Evolutionary conservation across 495 filamentous ascomycete species (phyloP).

Genomic region (Opeltia flavorubescens): DNA sequence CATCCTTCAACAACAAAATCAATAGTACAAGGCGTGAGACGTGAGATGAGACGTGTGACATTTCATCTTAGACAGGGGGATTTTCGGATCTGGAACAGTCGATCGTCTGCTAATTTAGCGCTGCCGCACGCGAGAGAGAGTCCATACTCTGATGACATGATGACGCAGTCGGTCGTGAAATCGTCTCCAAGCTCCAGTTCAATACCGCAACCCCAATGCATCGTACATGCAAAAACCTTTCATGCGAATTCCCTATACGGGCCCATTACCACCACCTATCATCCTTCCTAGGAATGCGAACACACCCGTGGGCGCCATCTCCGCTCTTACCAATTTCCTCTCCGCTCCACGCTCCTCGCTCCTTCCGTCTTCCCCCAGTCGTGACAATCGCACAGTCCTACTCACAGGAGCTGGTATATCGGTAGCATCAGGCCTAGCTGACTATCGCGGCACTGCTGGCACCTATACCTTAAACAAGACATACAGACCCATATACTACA

Average conservation of each 20-base stretch:
- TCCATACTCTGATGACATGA: background rate
- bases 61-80: no score
- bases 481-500: slow-evolving; percentile 84
- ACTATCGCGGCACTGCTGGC: slow-evolving; percentile 80
- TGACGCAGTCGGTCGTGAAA: background rate
- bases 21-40: background rate
- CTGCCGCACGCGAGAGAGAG: background rate
- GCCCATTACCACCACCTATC: slow-evolving; percentile 61
- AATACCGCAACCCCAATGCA: background rate
- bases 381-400: slow-evolving; percentile 49
- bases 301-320: slow-evolving; percentile 57
- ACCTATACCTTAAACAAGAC: slow-evolving; percentile 83
- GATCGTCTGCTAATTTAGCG: background rate
- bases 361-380: slow-evolving; percentile 31
- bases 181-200: background rate
- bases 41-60: no score
- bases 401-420: slow-evolving; percentile 89
- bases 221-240: slow-evolving; percentile 48
- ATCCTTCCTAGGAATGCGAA: slow-evolving; percentile 58
- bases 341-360: slow-evolving; percentile 35
- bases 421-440: slow-evolving; percentile 81
- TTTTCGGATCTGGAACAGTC: no score
- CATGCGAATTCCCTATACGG: slow-evolving; percentile 85
- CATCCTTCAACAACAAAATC: no score
- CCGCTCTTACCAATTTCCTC: slow-evolving; percentile 64